Percentiles rank a stretch among this genome's conserved stretches.
Evolutionary conservation across 441 rosid species (phyloP).

Genomic region (Gossypium aridum): DNA sequence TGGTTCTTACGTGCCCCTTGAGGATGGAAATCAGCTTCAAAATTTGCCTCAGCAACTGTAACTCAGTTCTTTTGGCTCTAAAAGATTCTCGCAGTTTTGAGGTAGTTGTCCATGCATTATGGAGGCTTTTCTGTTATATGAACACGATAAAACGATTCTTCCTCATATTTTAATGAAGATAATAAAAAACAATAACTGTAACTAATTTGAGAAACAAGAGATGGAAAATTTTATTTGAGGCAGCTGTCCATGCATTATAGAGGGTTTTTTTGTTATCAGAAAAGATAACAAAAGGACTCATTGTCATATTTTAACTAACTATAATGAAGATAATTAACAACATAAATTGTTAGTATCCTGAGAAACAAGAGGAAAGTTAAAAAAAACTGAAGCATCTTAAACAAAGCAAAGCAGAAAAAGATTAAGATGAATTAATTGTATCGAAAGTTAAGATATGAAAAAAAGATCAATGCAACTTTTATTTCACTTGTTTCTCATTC

Average conservation of each 20-base stretch:
- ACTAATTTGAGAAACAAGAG: conserved; percentile 3
- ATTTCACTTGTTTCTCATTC: background rate
- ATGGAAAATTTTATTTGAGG: background rate
- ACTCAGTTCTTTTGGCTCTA: conserved; percentile 46
- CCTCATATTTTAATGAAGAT: background rate
- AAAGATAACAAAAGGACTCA: background rate
- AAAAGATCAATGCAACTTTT: background rate
- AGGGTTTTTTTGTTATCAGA: background rate
- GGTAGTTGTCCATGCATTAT: conserved; percentile 46
- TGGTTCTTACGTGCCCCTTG: conserved; percentile 54
- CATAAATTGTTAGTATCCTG: too few relatives aligned
- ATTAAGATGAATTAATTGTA: too few relatives aligned
- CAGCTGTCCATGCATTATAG: background rate
- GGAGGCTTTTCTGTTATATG: conserved; percentile 54
- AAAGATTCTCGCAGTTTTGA: conserved; percentile 69
- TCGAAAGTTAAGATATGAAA: too few relatives aligned
- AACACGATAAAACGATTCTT: background rate
- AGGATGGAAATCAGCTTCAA: conserved; percentile 59
- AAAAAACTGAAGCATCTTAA: too few relatives aligned
- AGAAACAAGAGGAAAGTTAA: too few relatives aligned
- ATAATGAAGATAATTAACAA: background rate
- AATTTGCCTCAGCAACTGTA: conserved; percentile 59
- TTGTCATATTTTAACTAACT: background rate
- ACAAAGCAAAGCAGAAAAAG: too few relatives aligned
- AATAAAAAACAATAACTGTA: background rate